Base-by-base conservation (phyloP, 208 protist genomes). In the Trypanosoma melophagium region DNA sequence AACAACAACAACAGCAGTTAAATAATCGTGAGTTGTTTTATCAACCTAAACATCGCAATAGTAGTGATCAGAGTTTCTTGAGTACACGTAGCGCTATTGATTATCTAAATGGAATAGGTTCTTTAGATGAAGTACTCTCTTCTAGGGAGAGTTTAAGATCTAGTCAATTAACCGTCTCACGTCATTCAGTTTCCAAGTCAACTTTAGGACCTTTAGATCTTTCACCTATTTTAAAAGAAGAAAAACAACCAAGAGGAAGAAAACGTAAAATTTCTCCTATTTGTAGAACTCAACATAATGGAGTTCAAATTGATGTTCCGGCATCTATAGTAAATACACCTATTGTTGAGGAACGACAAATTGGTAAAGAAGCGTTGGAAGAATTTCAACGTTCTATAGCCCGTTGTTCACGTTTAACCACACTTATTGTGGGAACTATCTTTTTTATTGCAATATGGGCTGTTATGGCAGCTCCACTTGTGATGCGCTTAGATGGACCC, bases 201-300 rank as follows among this genome's bases (percentile, higher is more conserved):
- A 77, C 79, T 17, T 16, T 84, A 9, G 61, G 73, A 52, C 81
- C 80, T 25, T 76, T 80, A 0, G 66, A 92, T 25, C 44, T 89
- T 10, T 89, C 82, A 28, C 72, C 86, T 28, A 87, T 92, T 21
- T 22, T 79, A 45, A 74, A 73, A 47, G 75, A 82, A 52, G 71
- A 71, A 25, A 79, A 78, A 65, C 63, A 73, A 52, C 60, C 35
- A 44, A n/a, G 40, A 19, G 57, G 61, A 22, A 42, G 35, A 44
- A 49, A 35, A 35, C 68, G 4, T 51, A n/a, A 47, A 41, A 16
- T 28, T 22, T 54, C 52, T 19, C 22, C 40, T 17, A 47, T 8
- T n/a, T 41, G 38, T 25, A 45, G 21, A 14, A 51, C 19, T 21
- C 57, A 51, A 41, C 49, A 21, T 25, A 73, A 59, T 53, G 52